Percentiles rank a stretch among this genome's conserved stretches.
Evolutionary conservation across 1,284 basidiomycete genomes (phyloP).

Genomic region (Schizopora paradoxa): DNA sequence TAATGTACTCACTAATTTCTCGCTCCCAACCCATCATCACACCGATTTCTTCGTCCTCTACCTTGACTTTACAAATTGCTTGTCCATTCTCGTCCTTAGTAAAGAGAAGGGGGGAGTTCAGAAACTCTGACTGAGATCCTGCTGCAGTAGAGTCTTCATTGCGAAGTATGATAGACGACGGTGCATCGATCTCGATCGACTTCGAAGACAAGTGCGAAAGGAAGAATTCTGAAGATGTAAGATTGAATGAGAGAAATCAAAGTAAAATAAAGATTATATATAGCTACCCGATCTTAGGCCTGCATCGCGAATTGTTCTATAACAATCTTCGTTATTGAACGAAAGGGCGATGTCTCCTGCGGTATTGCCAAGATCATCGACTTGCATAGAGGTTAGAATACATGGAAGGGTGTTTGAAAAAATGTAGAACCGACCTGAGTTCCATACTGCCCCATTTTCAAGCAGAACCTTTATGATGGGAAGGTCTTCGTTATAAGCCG

Average conservation of each 20-base stretch:
- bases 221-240: constrained; percentile 54
- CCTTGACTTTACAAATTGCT: constrained; percentile 73
- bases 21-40: constrained; percentile 98
- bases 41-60: constrained; percentile 67
- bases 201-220: constrained; percentile 53
- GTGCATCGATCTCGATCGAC: constrained; percentile 30
- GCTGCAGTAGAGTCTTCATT: constrained; percentile 62
- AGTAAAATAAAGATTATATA: constrained; percentile 12
- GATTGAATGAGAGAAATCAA: constrained; percentile 10
- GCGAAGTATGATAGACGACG: constrained; percentile 47
- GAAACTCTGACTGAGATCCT: constrained; percentile 71
- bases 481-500: constrained; percentile 68
- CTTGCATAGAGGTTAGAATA: constrained; percentile 31
- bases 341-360: constrained; percentile 87
- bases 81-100: constrained; percentile 71
- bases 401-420: neutral
- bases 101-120: constrained; percentile 70
- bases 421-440: constrained; percentile 53
- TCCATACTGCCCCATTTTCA: constrained; percentile 88
- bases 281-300: constrained; percentile 76
- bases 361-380: constrained; percentile 74
- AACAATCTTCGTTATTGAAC: constrained; percentile 70
- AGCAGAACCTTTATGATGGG: constrained; percentile 65
- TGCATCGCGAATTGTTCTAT: constrained; percentile 76
- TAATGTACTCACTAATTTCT: constrained; percentile 58